Evolutionary conservation across 164 flowering plant species (phyloP).

Genomic region (Dillenia turbinata): DNA sequence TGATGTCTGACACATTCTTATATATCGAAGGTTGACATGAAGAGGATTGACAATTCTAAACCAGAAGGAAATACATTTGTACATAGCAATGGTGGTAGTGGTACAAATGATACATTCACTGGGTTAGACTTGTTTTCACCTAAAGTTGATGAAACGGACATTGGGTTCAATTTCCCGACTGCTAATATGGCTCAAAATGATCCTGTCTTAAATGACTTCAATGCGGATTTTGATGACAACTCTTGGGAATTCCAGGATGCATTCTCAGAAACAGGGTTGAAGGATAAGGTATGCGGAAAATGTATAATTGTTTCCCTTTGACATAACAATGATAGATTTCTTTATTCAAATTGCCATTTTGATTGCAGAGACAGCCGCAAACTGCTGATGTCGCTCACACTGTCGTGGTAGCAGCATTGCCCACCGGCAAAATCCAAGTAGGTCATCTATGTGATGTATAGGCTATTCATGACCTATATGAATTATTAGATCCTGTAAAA

Average conservation of each 20-base stretch:
- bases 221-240: slow-evolving; percentile 26
- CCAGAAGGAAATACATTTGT: slow-evolving; percentile 9
- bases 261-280: slow-evolving; percentile 20
- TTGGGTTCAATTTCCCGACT: slow-evolving; percentile 19
- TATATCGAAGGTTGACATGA: slow-evolving; percentile 25
- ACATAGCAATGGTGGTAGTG: slow-evolving; percentile 9
- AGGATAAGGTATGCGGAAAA: background rate
- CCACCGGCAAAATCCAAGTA: slow-evolving; percentile 15
- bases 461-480: no score
- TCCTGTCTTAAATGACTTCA: slow-evolving; percentile 7
- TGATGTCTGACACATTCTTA: slow-evolving; percentile 8
- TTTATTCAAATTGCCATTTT: no score
- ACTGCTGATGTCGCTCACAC: slow-evolving; percentile 15
- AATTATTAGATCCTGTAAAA: no score
- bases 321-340: no score
- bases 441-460: background rate
- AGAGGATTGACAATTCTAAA: slow-evolving; percentile 7
- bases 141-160: slow-evolving; percentile 12
- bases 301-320: no score
- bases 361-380: background rate
- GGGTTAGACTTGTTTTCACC: slow-evolving; percentile 17
- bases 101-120: slow-evolving; percentile 12
- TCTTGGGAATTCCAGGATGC: slow-evolving; percentile 42
- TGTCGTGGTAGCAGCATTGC: slow-evolving; percentile 8
- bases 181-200: slow-evolving; percentile 8